Evolutionary conservation across 2,329 filamentous ascomycete genomes (phyloP), one percentile per base, ranked within the genome.

Genomic region (Aspergillus novofumigatus): DNA sequence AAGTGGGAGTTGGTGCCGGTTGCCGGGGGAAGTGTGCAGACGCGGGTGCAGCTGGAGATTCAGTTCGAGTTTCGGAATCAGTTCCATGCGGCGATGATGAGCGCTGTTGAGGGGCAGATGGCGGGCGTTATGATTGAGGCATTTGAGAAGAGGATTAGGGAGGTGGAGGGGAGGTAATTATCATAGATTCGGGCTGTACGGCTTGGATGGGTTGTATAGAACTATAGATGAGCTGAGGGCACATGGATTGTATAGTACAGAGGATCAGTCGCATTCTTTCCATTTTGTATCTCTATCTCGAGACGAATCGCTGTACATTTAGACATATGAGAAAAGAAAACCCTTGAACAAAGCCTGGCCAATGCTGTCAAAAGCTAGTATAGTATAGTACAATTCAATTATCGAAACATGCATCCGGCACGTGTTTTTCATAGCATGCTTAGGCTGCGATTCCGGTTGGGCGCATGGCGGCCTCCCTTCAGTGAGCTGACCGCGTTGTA

Each of bases 111-210:
- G 62, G 88, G 91, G 32, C 91, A 90, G 75, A 86, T 97, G 61
- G 93, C 91, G 1, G 86, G 86, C 3, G 81, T 89, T 62, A 96
- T 99, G 92, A 89, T 97, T 63, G 87, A 90, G 72, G 93, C 94
- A 1, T 99, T 99, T 78, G 92, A 97, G 78, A 84, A 85, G 74
- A 82, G 90, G 68, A 92, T 94, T 5, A 79, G 79, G 69, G 78
- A 83, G 66, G 71, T 91, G 50, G 72, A 83, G 65, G 77, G 44
- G 42, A 26, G 54, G 35, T 35, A 20, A 23, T 28, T 57, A 6
- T 47, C 1, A 23, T 51, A 21, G 21, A 38, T 48, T 32, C 1
- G 41, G 41, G 35, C 9, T 49, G 9, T 17, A 20, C 23, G 21
- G 35, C 6, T 25, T 11, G 29, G 29, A 25, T 54, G 11, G 45